Evolutionary conservation across 352 stramenopile species (phyloP).

Genomic region (Globisporangium canariense): DNA sequence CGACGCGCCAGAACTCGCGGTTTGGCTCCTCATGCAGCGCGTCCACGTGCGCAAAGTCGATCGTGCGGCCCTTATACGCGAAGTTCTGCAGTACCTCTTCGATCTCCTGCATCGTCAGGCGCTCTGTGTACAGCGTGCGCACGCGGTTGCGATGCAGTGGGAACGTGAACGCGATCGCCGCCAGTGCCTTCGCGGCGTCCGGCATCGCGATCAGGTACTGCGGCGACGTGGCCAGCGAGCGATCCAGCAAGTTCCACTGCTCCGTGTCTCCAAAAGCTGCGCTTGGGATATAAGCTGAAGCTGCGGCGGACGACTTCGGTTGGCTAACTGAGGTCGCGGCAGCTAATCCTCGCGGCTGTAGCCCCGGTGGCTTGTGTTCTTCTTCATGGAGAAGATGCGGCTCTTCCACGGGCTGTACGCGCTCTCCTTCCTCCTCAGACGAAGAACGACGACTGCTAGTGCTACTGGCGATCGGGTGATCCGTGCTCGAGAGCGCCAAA

Average conservation of each 20-base stretch:
- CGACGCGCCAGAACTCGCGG: constrained; percentile 55
- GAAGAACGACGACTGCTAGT: background rate
- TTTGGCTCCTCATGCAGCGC: constrained; percentile 30
- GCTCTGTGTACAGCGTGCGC: constrained; percentile 44
- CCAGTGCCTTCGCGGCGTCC: constrained; percentile 54
- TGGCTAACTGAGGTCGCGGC: background rate
- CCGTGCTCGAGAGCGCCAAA: constrained; percentile 31
- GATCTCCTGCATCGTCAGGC: constrained; percentile 44
- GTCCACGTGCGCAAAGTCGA: constrained; percentile 42
- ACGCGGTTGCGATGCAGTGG: constrained; percentile 43
- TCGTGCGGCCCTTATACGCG: constrained; percentile 30
- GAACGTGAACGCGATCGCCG: constrained; percentile 49
- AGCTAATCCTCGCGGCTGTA: background rate
- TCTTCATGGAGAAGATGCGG: constrained; percentile 12
- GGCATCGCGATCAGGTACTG: constrained; percentile 54
- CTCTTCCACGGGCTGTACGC: background rate
- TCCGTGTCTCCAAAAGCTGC: background rate
- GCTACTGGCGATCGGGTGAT: background rate
- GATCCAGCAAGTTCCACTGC: constrained; percentile 40
- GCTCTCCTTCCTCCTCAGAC: constrained; percentile 1
- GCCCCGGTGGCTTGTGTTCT: constrained; percentile 24
- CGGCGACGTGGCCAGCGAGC: constrained; percentile 31
- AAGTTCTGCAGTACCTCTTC: constrained; percentile 33
- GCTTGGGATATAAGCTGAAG: no score
- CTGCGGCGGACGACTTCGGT: background rate